Base-by-base conservation (phyloP, 805 yeast species). In the Cyberlindnera suaveolens region DNA sequence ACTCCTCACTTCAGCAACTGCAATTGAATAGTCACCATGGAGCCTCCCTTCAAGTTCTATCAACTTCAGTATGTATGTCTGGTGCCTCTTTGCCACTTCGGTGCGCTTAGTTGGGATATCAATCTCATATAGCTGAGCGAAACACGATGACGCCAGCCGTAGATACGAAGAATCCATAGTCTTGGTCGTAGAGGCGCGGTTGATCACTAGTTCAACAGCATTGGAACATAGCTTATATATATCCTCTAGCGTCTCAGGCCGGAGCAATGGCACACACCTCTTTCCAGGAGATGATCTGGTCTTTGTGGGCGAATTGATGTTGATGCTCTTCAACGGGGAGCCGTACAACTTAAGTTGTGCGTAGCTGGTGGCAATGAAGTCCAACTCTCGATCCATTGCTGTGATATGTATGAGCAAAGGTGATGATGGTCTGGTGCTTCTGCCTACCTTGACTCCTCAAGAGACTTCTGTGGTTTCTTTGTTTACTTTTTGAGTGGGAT, bases 291-390 rank as follows among this genome's bases (percentile, higher is more conserved):
- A 42, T 9, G 45, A 3, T 6, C 43, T 40, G 14, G 40, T 33
- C 36, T 49, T 53, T 31, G 50, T 41, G 27, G 62, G 58, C 11
- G 62, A 52, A 38, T 51, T 56, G 30, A 46, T 19, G 40, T 46
- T 50, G 17, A 56, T 41, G 20, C 39, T 32, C 39, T 50, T 53
- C 42, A 57, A 41, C 4, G 61, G 57, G 16, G 55, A 47, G 5
- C 50, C 50, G 14, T 41, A 46, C 29, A 49, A 34, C 38, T 40
- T 48, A 42, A 58, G 49, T 20, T 52, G 45, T 5, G 58, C 40
- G 23, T 57, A 58, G 41, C 54, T 53, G 9, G 47, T 27, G 33
- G 47, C 42, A 38, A 57, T 56, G 39, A 43, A 57, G 26, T 57
- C 59, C 51, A 55, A 42, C 23, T 56, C 58, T 20, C 42, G 31